These are phyloP conservation scores for Argentina anserina DNA, from an alignment of 306 rosid genomes.

Conservation along the genomic window DNA sequence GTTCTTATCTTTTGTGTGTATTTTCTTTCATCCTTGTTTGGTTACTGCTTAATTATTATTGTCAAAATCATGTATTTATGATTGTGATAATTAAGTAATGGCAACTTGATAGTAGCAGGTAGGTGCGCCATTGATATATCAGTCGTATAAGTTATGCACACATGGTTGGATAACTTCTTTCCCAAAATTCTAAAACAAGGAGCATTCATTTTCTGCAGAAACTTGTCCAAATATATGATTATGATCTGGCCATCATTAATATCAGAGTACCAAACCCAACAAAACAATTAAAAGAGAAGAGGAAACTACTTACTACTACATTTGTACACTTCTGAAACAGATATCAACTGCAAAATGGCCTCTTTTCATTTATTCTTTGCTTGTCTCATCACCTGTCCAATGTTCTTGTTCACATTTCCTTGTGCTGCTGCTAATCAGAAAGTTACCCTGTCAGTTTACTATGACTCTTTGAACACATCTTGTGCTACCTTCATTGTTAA, in stretches of 20 bases:
- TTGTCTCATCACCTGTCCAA: conserved; percentile 7
- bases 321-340: not conserved
- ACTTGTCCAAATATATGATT: not conserved
- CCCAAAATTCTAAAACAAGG: not conserved
- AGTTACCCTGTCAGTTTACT: conserved; percentile 50
- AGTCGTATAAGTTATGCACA: not conserved
- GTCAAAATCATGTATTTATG: not conserved
- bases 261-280: not conserved
- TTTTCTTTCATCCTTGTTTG: not conserved
- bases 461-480: conserved; percentile 31
- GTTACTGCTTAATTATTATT: not conserved
- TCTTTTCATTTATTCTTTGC: conserved; percentile 6
- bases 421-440: conserved; percentile 28
- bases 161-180: not conserved
- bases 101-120: not conserved
- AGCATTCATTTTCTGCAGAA: not conserved
- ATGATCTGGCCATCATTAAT: not conserved
- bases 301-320: not conserved
- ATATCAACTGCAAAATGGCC: conserved; percentile 22
- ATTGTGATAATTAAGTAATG: not conserved
- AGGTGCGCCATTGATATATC: conserved; percentile 2
- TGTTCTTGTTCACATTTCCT: conserved; percentile 22
- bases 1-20: not conserved
- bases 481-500: conserved; percentile 41
- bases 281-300: not conserved